Conservation (phyloP, 495 filamentous ascomycete genomes). For the Penicillium verhagenii region DNA sequence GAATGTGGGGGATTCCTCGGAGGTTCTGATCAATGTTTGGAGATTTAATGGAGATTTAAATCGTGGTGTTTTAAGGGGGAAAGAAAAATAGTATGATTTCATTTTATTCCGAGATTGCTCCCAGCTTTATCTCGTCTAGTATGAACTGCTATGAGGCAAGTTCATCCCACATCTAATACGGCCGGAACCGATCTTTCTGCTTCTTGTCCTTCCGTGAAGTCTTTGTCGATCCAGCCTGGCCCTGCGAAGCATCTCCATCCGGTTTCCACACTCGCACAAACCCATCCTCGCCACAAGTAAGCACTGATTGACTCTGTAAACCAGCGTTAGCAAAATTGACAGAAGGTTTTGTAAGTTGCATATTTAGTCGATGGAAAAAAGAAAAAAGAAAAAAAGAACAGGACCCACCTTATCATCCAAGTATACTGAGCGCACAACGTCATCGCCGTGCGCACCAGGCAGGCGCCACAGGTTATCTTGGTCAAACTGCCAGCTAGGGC, state of each 20-base stretch:
- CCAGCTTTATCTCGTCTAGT: no score
- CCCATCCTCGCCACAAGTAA: conserved; percentile 80
- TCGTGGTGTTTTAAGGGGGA: no score
- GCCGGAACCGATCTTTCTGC: conserved; percentile 43
- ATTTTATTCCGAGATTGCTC: no score
- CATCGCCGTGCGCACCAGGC: conserved; percentile 75
- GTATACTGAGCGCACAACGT: conserved; percentile 78
- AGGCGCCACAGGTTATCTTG: conserved; percentile 61
- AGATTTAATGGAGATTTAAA: no score
- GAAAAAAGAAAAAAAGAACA: neutral
- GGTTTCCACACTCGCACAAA: conserved; percentile 52
- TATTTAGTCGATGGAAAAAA: no score
- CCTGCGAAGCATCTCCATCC: conserved; percentile 16
- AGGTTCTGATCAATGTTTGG: no score
- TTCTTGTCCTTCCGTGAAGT: conserved; percentile 38
- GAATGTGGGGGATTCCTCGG: no score
- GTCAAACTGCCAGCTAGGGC: conserved; percentile 60
- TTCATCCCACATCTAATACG: conserved; percentile 28
- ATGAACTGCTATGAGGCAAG: no score
- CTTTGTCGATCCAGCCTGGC: conserved; percentile 23
- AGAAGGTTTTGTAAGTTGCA: no score
- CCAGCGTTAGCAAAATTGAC: neutral
- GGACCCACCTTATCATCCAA: conserved; percentile 62
- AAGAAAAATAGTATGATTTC: no score
- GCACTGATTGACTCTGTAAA: conserved; percentile 60